phyloP scores from a whole-genome alignment of 305 asterid species.

The Fraxinus greggii region DNA sequence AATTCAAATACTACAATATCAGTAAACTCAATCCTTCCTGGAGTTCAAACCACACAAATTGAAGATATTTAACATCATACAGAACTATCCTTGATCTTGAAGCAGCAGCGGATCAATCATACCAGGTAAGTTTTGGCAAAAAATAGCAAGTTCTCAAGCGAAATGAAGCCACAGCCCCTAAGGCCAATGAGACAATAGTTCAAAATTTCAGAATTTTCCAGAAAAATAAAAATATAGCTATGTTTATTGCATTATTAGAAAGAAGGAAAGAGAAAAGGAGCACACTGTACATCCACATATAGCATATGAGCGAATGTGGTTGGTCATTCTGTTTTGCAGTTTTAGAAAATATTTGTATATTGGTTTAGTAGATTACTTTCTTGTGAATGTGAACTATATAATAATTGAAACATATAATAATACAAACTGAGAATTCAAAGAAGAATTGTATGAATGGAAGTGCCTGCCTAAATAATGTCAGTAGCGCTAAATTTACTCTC shows the following conservation, averaged over 20 bases:
- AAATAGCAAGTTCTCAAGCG: conserved; percentile 87
- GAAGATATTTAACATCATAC: conserved; percentile 14
- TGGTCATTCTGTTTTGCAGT: background rate
- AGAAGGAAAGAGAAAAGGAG: background rate
- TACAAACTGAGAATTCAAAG: background rate
- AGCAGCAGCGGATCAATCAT: conserved; percentile 40
- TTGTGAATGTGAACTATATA: background rate
- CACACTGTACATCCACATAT: background rate
- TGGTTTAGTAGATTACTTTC: background rate
- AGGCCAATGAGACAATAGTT: conserved; percentile 29
- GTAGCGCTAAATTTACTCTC: background rate
- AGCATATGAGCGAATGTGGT: background rate
- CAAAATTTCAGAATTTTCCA: background rate
- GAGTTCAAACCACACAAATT: background rate
- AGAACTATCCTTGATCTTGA: conserved; percentile 22
- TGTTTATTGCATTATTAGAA: background rate
- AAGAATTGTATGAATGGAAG: background rate
- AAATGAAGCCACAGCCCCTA: conserved; percentile 91
- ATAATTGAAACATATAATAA: background rate
- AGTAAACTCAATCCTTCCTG: conserved; percentile 37
- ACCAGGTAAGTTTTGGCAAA: conserved; percentile 84
- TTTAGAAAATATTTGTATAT: background rate
- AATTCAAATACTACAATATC: conserved; percentile 48
- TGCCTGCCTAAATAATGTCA: background rate
- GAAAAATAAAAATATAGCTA: background rate